A percentile compares a stretch with the other conserved stretches of the same genome.
Conservation (phyloP, 2,329 filamentous ascomycete species). For the Dactylellina sp. region DNA sequence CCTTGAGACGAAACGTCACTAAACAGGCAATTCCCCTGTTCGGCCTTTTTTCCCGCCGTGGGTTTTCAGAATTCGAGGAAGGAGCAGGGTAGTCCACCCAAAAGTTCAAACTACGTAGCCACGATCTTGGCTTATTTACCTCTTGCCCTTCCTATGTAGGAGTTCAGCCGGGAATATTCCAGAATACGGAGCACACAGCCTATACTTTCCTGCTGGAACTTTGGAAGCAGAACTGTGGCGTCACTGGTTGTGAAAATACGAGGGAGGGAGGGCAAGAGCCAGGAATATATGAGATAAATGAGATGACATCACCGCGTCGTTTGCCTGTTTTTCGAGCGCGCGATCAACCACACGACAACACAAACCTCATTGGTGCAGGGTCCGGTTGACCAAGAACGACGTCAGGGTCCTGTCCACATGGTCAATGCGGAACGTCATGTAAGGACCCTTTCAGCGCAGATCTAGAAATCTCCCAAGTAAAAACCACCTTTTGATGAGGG, state of each 20-base stretch:
- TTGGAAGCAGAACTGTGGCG: constrained; percentile 25
- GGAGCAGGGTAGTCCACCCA: too few species aligned
- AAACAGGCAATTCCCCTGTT: constrained; percentile 10
- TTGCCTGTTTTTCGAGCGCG: background rate
- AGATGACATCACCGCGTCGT: constrained; percentile 44
- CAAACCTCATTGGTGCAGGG: constrained; percentile 5
- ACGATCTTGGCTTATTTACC: too few species aligned
- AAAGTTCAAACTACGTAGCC: too few species aligned
- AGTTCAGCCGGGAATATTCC: constrained; percentile 24
- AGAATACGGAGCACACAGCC: constrained; percentile 1
- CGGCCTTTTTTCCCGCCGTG: constrained; percentile 14
- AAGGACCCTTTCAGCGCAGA: constrained; percentile 21
- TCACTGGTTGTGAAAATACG: background rate
- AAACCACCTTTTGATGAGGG: constrained; percentile 1
- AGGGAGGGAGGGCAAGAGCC: too few species aligned
- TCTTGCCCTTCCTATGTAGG: too few species aligned
- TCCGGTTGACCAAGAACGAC: constrained; percentile 20
- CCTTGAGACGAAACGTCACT: constrained; percentile 16
- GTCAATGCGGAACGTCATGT: constrained; percentile 46
- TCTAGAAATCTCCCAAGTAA: background rate
- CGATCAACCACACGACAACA: constrained; percentile 47
- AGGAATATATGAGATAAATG: background rate
- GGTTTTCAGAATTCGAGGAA: too few species aligned
- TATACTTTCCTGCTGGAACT: background rate
- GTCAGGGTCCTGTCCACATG: constrained; percentile 49